Percentiles rank a stretch among this genome's conserved stretches.
phyloP scores from a whole-genome alignment of 2,329 filamentous ascomycete genomes.

The Neobulgaria alba region DNA sequence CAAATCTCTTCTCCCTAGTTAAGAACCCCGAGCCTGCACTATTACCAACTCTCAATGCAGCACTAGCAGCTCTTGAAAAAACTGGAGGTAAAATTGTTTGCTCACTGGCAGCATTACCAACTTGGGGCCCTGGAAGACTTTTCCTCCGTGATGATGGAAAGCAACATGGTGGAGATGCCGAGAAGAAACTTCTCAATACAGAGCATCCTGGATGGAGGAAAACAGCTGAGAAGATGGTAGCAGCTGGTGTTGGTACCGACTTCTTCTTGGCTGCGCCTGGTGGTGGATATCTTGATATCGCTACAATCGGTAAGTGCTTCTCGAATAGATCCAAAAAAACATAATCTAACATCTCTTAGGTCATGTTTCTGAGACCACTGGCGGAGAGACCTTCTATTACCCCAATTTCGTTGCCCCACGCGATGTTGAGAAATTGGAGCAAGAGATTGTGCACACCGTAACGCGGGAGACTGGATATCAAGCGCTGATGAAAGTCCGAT shows the following conservation, averaged over 20 bases:
- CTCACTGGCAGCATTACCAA: constrained; percentile 78
- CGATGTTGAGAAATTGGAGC: constrained; percentile 73
- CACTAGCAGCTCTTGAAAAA: constrained; percentile 69
- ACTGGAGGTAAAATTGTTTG: constrained; percentile 92
- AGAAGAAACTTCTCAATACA: constrained; percentile 85
- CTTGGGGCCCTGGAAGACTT: constrained; percentile 80
- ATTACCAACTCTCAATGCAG: constrained; percentile 75
- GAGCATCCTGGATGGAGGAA: constrained; percentile 87
- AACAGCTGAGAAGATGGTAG: constrained; percentile 77
- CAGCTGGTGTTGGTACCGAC: constrained; percentile 78
- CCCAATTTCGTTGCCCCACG: constrained; percentile 88
- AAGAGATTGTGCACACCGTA: constrained; percentile 79
- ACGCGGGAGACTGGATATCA: constrained; percentile 91
- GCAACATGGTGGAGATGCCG: constrained; percentile 74
- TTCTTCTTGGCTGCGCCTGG: constrained; percentile 91
- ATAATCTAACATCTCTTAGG: constrained; percentile 42
- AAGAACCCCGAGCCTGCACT: constrained; percentile 89
- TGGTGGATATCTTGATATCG: constrained; percentile 86
- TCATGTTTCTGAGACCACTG: constrained; percentile 79
- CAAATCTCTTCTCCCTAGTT: constrained; percentile 75
- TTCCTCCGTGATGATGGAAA: constrained; percentile 85
- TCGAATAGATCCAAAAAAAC: constrained; percentile 6
- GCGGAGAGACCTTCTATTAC: constrained; percentile 93
- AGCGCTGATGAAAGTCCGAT: constrained; percentile 95
- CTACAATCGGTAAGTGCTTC: constrained; percentile 63